Conservation (phyloP, 2,329 filamentous ascomycete species). For the Scytalidium sp. region DNA sequence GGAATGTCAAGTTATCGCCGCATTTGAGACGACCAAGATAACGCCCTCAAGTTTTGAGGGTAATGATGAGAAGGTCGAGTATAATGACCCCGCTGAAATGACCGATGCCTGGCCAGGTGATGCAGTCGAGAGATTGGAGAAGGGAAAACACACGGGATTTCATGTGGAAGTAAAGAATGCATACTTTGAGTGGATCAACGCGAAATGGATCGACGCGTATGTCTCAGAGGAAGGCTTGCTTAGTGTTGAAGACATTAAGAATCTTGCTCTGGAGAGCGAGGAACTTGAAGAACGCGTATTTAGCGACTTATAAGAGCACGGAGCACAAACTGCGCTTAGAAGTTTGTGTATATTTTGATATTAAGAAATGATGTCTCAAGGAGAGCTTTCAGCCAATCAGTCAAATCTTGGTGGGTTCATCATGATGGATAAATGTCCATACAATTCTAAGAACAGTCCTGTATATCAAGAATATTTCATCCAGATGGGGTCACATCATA, state of each 20-base stretch:
- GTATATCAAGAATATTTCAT: too few species aligned
- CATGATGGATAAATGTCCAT: too few species aligned
- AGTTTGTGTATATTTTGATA: too few species aligned
- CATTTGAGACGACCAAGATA: constrained; percentile 62
- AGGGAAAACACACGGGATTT: constrained; percentile 12
- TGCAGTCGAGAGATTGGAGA: constrained; percentile 6
- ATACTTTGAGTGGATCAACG: constrained; percentile 31
- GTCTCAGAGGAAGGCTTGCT: constrained; percentile 26
- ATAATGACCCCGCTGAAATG: constrained; percentile 52
- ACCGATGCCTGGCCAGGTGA: constrained; percentile 39
- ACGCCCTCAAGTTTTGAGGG: constrained; percentile 40
- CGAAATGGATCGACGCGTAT: constrained; percentile 25
- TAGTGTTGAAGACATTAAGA: constrained; percentile 15
- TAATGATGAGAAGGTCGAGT: constrained; percentile 41
- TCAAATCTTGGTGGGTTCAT: too few species aligned
- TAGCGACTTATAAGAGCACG: constrained; percentile 13
- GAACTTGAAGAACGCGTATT: constrained; percentile 20
- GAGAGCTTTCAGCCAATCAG: too few species aligned
- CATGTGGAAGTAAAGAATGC: constrained; percentile 34
- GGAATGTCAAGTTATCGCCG: constrained; percentile 45
- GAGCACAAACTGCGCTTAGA: too few species aligned
- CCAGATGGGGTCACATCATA: too few species aligned
- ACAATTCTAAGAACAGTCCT: too few species aligned
- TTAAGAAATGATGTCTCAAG: too few species aligned
- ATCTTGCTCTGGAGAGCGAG: constrained; percentile 11